Evolutionary conservation across 768 basidiomycete genomes (phyloP), one percentile per base, ranked within the genome.

Genomic region (Pulveroboletus sp.): DNA sequence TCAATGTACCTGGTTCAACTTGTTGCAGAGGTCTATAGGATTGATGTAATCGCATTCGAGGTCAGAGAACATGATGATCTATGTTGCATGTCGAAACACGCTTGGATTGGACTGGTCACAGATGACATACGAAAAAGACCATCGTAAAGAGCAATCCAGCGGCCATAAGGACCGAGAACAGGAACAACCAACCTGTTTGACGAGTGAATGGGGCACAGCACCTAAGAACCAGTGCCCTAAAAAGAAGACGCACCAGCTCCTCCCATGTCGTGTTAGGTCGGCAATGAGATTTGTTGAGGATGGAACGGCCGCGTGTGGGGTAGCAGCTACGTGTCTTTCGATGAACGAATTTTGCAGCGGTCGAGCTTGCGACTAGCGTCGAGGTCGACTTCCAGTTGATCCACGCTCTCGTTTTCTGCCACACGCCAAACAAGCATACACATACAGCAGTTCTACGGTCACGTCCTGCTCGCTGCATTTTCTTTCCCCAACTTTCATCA

Each of bases 41-140:
- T 99, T 99, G 78, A 98, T 95, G 75, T 97, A 98, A 79, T 96
- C 93, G 77, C 93, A 96, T 74, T 97, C 95, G 66, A 98, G 76
- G 75, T 98, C 96, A 39, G 93, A 96, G 78, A 98, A 98, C 95
- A 97, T 98, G 77, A 99, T 98, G 64, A 99, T 97, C 95, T 98
- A 60, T 30, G 31, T 5, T 28, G 39, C 9, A 8, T 13, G 46
- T 58, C 31, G 46, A 41, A 30, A 27, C n/a, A 14, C n/a, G 28
- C 11, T 28, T 6, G 15, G 35, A 26, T 4, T 4, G 35, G 39
- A 37, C n/a, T 11, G 7, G 40, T 26, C 26, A 42, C 8, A 21
- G 4, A 35, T 35, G 39, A 86, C 92, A 71, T 63, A 97, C 95
- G 72, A 96, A 99, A 79, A 98, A 99, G 67, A 99, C 96, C 88